Conservation (phyloP, 2,329 filamentous ascomycete species). For the Tolypocladium sp. region DNA sequence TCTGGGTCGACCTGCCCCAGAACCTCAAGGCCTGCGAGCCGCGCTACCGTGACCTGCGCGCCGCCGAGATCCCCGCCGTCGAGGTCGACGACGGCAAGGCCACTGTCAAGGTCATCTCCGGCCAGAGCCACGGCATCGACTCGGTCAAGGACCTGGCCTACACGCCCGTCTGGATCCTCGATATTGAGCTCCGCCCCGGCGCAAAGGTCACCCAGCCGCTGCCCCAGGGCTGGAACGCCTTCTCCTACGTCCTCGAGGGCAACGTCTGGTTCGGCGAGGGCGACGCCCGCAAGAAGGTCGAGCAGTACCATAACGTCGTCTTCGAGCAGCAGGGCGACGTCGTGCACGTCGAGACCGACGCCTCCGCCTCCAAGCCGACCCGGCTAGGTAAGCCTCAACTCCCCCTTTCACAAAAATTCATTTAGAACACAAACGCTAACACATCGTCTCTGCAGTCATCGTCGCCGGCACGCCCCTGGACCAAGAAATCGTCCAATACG, state of each 20-base stretch:
- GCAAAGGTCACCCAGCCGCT: slow-evolving; percentile 67
- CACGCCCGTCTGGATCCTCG: slow-evolving; percentile 93
- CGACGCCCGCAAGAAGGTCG: slow-evolving; percentile 41
- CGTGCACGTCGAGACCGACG: slow-evolving; percentile 61
- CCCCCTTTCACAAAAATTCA: not conserved
- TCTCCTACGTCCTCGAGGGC: slow-evolving; percentile 78
- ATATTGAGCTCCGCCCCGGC: slow-evolving; percentile 72
- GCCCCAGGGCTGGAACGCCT: slow-evolving; percentile 79
- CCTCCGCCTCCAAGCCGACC: slow-evolving; percentile 48
- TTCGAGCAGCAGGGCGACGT: slow-evolving; percentile 74
- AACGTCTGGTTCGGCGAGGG: slow-evolving; percentile 53
- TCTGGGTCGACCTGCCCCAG: slow-evolving; percentile 88
- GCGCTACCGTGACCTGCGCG: slow-evolving; percentile 77
- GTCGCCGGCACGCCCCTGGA: slow-evolving; percentile 73
- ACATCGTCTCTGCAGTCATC: slow-evolving; percentile 36
- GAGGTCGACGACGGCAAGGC: slow-evolving; percentile 65
- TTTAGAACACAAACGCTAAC: not conserved
- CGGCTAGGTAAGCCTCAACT: slow-evolving; percentile 32
- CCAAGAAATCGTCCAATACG: slow-evolving; percentile 75
- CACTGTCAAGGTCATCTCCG: slow-evolving; percentile 81
- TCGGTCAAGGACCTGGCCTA: slow-evolving; percentile 86
- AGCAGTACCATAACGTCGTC: slow-evolving; percentile 78
- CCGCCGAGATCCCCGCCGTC: slow-evolving; percentile 69
- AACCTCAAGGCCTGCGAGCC: slow-evolving; percentile 82
- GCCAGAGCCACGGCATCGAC: slow-evolving; percentile 74